phyloP scores from a whole-genome alignment of 2,329 filamentous ascomycete species.

The Hyphodiscus sp. region DNA sequence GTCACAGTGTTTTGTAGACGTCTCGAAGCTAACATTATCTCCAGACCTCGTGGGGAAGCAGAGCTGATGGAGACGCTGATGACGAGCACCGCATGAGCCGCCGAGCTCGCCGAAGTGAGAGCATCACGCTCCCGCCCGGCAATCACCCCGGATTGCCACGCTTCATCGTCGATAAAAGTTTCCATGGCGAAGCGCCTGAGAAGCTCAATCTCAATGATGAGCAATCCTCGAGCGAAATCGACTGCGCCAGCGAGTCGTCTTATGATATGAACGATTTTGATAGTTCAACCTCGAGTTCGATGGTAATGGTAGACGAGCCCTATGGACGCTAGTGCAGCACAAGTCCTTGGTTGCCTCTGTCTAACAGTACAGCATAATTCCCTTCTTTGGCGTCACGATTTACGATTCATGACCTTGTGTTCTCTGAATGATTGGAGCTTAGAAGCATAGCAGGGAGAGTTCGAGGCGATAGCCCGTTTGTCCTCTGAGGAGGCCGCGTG shows the following conservation, averaged over 20 bases:
- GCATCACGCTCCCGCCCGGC: slow-evolving; percentile 39
- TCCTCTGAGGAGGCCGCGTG: no score
- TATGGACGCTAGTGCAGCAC: slow-evolving; percentile 31
- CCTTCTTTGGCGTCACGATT: slow-evolving; percentile 15
- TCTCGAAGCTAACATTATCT: slow-evolving; percentile 5
- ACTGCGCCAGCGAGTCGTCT: slow-evolving; percentile 13
- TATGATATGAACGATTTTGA: slow-evolving; percentile 22
- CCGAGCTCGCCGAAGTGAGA: slow-evolving; percentile 27
- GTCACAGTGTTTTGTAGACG: not conserved
- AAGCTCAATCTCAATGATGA: slow-evolving; percentile 3
- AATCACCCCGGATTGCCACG: slow-evolving; percentile 37
- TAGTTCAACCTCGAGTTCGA: slow-evolving; percentile 13
- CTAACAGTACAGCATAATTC: slow-evolving; percentile 8
- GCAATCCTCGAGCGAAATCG: slow-evolving; percentile 14
- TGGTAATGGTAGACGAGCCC: slow-evolving; percentile 11
- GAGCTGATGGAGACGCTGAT: slow-evolving; percentile 83
- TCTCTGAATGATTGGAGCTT: not conserved
- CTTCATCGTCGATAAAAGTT: slow-evolving; percentile 35
- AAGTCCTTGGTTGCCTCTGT: slow-evolving; percentile 17
- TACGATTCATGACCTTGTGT: slow-evolving; percentile 14
- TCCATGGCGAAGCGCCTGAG: slow-evolving; percentile 3
- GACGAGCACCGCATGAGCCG: slow-evolving; percentile 54
- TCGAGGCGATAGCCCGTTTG: no score
- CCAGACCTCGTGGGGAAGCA: slow-evolving; percentile 92
- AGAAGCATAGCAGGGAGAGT: not conserved